These are phyloP conservation scores for Penicillium ucsense DNA, from an alignment of 495 filamentous ascomycete species.

Conservation along the genomic window DNA sequence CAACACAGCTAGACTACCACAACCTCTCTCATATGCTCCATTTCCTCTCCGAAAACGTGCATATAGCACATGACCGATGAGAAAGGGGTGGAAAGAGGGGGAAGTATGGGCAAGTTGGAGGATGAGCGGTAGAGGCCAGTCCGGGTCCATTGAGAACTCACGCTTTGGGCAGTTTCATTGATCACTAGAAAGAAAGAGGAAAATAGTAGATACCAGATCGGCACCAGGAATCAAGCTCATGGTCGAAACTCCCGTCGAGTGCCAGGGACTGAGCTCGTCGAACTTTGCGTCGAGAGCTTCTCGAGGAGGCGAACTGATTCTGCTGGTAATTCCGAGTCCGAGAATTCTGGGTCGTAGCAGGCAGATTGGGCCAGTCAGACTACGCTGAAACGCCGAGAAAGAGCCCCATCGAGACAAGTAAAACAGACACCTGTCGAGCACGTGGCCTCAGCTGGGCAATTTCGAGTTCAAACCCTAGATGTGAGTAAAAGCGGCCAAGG, in stretches of 20 bases:
- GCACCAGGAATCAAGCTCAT: not conserved
- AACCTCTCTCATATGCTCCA: not conserved
- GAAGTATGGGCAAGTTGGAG: not conserved
- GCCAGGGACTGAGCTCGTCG: too few species aligned
- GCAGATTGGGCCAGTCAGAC: not conserved
- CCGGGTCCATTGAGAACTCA: not conserved
- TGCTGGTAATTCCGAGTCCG: not conserved
- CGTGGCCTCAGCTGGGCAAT: too few species aligned
- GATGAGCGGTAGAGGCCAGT: conserved; percentile 4
- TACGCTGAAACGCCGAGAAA: too few species aligned
- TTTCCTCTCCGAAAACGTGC: conserved; percentile 38
- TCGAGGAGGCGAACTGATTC: not conserved
- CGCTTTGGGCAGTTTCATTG: conserved; percentile 2
- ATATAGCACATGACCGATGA: conserved; percentile 35
- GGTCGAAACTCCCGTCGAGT: too few species aligned
- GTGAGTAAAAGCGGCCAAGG: not conserved
- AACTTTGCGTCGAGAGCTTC: not conserved
- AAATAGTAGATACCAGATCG: conserved; percentile 2
- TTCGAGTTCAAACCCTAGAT: not conserved
- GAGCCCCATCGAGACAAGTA: too few species aligned
- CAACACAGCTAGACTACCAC: not conserved
- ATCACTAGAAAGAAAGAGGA: conserved; percentile 4
- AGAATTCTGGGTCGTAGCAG: not conserved
- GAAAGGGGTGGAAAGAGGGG: conserved; percentile 23
- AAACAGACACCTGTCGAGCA: too few species aligned